Evolutionary conservation across 768 basidiomycete genomes (phyloP).

Genomic region (Kwoniella dendrophila): DNA sequence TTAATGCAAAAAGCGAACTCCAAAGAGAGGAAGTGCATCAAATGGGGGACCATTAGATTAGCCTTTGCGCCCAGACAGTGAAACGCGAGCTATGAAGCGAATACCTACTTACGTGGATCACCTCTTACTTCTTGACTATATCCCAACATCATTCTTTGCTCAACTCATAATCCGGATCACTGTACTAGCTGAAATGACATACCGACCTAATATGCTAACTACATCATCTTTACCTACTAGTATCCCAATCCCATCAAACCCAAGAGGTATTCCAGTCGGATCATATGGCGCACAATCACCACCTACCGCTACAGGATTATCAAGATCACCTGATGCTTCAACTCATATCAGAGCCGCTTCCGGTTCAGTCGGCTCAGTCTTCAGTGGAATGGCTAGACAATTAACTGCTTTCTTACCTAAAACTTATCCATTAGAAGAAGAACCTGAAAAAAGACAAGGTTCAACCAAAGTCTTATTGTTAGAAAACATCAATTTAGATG

Average conservation of each 20-base stretch:
- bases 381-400: slow-evolving; percentile 33
- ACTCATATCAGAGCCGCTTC: slow-evolving; percentile 7
- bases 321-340: slow-evolving; percentile 25
- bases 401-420: slow-evolving; percentile 50
- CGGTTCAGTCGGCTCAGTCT: neutral
- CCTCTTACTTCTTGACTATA: neutral
- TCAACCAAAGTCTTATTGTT: slow-evolving; percentile 79
- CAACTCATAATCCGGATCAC: neutral
- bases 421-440: slow-evolving; percentile 35
- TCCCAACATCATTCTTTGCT: neutral
- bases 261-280: slow-evolving; percentile 43
- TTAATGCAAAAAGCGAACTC: too few species aligned
- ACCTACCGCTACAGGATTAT: slow-evolving; percentile 27
- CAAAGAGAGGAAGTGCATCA: too few species aligned
- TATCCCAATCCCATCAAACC: slow-evolving; percentile 56
- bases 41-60: too few species aligned
- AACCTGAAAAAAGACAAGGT: slow-evolving; percentile 61
- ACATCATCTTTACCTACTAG: slow-evolving; percentile 25
- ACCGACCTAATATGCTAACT: slow-evolving; percentile 2
- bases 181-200: neutral
- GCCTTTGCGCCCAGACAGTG: too few species aligned
- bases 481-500: slow-evolving; percentile 93
- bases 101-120: too few species aligned
- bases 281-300: slow-evolving; percentile 47
- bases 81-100: too few species aligned